Evolutionary conservation across 768 basidiomycete species (phyloP).

Genomic region (Serpula lacrymans): DNA sequence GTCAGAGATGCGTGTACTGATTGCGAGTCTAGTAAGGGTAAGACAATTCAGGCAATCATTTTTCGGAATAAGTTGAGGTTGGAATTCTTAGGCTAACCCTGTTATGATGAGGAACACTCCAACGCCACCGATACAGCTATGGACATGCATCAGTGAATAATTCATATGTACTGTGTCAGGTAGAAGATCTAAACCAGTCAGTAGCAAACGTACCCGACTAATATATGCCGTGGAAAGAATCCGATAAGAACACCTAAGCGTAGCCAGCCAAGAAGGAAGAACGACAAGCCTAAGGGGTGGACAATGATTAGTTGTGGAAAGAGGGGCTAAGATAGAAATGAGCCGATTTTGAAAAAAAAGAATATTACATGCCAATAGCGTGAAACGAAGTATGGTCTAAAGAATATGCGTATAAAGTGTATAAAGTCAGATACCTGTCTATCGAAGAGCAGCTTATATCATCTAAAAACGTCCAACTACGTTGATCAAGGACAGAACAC

Average conservation of each 20-base stretch:
- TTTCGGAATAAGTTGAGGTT: not conserved
- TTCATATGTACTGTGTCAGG: not conserved
- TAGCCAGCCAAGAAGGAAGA: constrained; percentile 83
- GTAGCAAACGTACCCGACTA: constrained; percentile 69
- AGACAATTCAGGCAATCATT: not conserved
- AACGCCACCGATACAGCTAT: constrained; percentile 89
- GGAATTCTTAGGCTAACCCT: constrained; percentile 51
- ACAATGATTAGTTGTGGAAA: constrained; percentile 9
- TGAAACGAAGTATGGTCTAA: constrained; percentile 6
- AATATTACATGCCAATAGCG: too few relatives aligned
- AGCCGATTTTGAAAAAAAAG: not conserved
- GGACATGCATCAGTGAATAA: constrained; percentile 1
- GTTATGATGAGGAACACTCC: constrained; percentile 90
- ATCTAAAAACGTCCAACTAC: too few relatives aligned
- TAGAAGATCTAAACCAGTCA: too few relatives aligned
- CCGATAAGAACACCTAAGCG: constrained; percentile 84
- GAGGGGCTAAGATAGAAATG: constrained; percentile 2
- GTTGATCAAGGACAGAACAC: too few relatives aligned
- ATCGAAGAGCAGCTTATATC: too few relatives aligned
- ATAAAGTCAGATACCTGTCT: too few relatives aligned
- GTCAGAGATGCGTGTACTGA: constrained; percentile 78
- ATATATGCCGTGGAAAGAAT: constrained; percentile 95
- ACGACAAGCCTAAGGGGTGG: constrained; percentile 57
- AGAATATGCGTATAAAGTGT: not conserved
- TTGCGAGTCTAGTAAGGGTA: constrained; percentile 57